These are phyloP conservation scores for Taiozyma sp. DNA, from an alignment of 1,139 yeast species.

Conservation along the genomic window DNA sequence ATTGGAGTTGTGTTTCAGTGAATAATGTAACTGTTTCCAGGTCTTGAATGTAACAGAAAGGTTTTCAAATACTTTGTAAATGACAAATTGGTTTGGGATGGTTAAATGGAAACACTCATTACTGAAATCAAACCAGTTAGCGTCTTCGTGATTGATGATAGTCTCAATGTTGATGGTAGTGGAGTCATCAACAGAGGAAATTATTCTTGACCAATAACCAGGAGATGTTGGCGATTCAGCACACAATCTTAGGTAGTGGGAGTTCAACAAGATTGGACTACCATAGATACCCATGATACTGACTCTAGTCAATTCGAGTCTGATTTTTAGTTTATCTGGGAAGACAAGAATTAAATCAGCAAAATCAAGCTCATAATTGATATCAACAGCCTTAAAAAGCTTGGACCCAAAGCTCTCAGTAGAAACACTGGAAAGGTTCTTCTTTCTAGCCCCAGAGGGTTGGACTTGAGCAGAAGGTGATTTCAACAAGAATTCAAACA, in stretches of 20 bases:
- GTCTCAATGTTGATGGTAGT: constrained; percentile 22
- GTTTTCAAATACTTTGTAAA: constrained; percentile 58
- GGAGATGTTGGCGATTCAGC: constrained; percentile 49
- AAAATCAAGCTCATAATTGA: constrained; percentile 23
- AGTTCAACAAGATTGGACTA: constrained; percentile 19
- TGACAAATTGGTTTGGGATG: constrained; percentile 48
- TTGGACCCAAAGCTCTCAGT: constrained; percentile 7
- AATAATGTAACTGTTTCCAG: constrained; percentile 47
- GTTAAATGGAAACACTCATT: constrained; percentile 33
- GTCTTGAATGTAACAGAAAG: constrained; percentile 50
- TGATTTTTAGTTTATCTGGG: constrained; percentile 45
- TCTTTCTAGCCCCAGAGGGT: constrained; percentile 19
- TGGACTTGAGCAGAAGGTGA: constrained; percentile 12
- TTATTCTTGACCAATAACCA: constrained; percentile 47
- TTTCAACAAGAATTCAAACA: constrained; percentile 33
- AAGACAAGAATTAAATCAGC: constrained; percentile 29
- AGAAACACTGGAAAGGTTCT: constrained; percentile 10
- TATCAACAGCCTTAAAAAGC: constrained; percentile 10
- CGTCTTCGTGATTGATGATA: constrained; percentile 26
- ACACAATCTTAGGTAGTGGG: constrained; percentile 42
- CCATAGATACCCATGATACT: constrained; percentile 22
- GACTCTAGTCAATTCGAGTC: constrained; percentile 39
- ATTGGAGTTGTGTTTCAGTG: constrained; percentile 37
- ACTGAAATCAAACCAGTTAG: constrained; percentile 31
- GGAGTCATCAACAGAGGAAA: constrained; percentile 36